Base-by-base conservation (phyloP, 306 rosid species). In the Hippophae rhamnoides region DNA sequence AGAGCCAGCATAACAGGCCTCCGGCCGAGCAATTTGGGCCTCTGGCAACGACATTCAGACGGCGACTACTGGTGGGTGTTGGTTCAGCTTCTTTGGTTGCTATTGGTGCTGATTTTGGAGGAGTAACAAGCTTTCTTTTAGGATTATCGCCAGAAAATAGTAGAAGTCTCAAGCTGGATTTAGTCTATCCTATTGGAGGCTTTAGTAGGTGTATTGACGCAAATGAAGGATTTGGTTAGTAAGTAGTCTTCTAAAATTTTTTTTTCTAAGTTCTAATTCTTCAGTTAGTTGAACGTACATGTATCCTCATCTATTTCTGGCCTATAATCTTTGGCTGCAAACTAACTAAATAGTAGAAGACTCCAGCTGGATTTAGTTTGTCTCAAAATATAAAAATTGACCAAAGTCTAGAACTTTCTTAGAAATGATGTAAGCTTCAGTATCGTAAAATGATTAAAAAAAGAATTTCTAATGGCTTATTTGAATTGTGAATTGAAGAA, bases 71-170 rank as follows among this genome's bases (percentile, higher is more conserved):
- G 0, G 65, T 82, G 41, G 99, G 99, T 0, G 43, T 82, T 11
- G 88, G 88, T 5, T 83, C 95, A 56, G 93, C 96, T 64, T 85
- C 95, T 41, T 62, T 84, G 46, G 95, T 92, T 45, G 90, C 89
- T 13, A 46, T 92, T 51, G 99, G 93, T 25, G 96, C 99, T 31
- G 69, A 88, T 76, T 92, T 92, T 54, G 73, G 76, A 3, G 98
- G 96, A 58, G 61, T 83, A 47, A 83, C 96, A 3, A 85, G 86
- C 64, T 83, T 82, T 70, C 81, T 92, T 38, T 86, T 88, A 0
- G 85, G 90, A 25, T 66, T 88, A 52, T 76, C 78, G 8, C 99
- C 90, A 13, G 81, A 80, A 57, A 86, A 41, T 50, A 84, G 86
- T 46, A 83, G 95, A 26, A 69, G 56, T 14, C 79, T 92, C 3